Base-by-base conservation (phyloP, 2,329 filamentous ascomycete genomes). In the Gliomastix tumulicola region DNA sequence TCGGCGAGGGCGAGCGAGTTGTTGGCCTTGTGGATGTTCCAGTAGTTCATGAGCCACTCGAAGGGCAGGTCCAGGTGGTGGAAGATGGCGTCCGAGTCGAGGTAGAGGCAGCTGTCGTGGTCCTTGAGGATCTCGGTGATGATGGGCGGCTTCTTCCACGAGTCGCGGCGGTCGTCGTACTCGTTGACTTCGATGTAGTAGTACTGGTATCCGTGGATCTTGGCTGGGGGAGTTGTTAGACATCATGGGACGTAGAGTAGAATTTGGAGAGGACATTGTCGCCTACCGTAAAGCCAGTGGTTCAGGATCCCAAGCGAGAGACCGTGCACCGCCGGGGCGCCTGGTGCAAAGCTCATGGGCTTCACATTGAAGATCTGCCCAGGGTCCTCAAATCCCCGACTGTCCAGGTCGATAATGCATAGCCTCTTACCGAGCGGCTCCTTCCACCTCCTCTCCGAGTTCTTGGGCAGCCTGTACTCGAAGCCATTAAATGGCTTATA, bases 21-120 rank as follows among this genome's bases (percentile, higher is more conserved):
- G 40, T 49, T 56, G 15, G 55, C 47, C 23, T 56, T 53, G 46
- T 59, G 52, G 18, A 68, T 51, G 36, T 57, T 45, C 65, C 65
- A 68, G 55, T 65, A 68, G 52, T 68, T 68, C 51, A 68, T 55
- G 39, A 68, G 51, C 65, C 65, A 68, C 50, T 68, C 65, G 22
- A 67, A 57, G 18, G 65, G 65, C 7, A 68, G 49, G 30, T 66
- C 62, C 38, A 66, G 57, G 39, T 59, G 52, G 41, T 57, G 46
- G 48, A 68, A 66, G 41, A 67, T 58, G 48, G 62, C 63, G 42
- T 68, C 65, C 5, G 63, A 66, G 43, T 68, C 65, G 35, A 68
- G 46, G 49, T 60, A 68, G 34, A 68, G 47, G 46, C 65, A 67
- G 2, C 56, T 50, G 41, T 67, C 53, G 49, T 64, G 65, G 38